These are phyloP conservation scores for Grigorovia humatica DNA, from an alignment of 805 yeast genomes.

Conservation along the genomic window DNA sequence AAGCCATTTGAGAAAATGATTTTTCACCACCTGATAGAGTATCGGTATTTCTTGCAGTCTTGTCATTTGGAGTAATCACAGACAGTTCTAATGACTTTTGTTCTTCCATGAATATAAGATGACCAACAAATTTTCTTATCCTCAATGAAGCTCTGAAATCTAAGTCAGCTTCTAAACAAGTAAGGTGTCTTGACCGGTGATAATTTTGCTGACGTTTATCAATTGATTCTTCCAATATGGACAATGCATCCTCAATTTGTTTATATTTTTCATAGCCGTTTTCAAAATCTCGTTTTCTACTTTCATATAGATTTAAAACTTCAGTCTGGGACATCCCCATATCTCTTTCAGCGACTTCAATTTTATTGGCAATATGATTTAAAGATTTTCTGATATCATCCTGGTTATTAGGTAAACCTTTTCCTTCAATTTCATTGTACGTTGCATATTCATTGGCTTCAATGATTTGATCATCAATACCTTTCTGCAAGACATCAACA, in stretches of 20 bases:
- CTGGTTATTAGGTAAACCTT: constrained; percentile 32
- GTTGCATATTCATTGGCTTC: constrained; percentile 37
- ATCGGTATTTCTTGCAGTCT: constrained; percentile 55
- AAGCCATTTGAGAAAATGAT: constrained; percentile 83
- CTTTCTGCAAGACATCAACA: constrained; percentile 20
- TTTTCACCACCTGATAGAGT: constrained; percentile 96
- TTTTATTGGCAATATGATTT: constrained; percentile 34
- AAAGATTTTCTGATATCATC: constrained; percentile 43
- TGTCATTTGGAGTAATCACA: constrained; percentile 52
- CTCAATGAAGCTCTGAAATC: constrained; percentile 52
- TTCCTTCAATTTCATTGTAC: constrained; percentile 35
- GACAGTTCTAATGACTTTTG: constrained; percentile 42
- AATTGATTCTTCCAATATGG: constrained; percentile 30
- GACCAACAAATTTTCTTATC: constrained; percentile 65
- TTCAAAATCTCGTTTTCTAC: constrained; percentile 34
- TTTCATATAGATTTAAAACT: constrained; percentile 38
- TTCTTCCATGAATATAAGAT: constrained; percentile 50
- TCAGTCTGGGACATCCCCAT: constrained; percentile 49
- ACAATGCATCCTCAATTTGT: constrained; percentile 28
- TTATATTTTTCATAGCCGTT: constrained; percentile 34
- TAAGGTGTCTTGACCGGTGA: constrained; percentile 30
- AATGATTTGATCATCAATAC: constrained; percentile 19
- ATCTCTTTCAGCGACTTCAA: constrained; percentile 42
- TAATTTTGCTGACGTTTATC: constrained; percentile 35
- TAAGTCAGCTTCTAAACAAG: constrained; percentile 39